Percentiles rank a stretch among this genome's conserved stretches.
phyloP scores from a whole-genome alignment of 192 early-diverging fungal species.

The Entrophospora sp. region DNA sequence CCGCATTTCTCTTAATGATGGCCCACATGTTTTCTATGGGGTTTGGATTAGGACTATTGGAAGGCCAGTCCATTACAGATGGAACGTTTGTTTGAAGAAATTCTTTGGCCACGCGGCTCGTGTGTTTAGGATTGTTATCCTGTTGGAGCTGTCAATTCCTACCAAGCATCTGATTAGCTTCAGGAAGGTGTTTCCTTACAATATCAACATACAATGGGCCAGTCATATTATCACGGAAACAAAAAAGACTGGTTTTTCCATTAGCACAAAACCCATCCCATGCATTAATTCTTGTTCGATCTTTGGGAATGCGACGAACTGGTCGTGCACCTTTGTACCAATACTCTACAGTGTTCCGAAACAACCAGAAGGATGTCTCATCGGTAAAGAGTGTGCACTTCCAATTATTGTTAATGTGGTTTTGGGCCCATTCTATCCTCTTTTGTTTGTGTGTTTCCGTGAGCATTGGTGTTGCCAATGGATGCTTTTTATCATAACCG shows the following conservation, averaged over 20 bases:
- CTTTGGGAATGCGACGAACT: neutral
- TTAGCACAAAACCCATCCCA: neutral
- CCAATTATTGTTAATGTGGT: neutral
- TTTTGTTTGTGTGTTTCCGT: neutral
- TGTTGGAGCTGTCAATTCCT: neutral
- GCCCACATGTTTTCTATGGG: neutral
- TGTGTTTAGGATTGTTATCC: no score
- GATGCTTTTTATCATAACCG: neutral
- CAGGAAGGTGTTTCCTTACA: neutral
- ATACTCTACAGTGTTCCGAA: slow-evolving; percentile 2
- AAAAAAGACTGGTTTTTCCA: slow-evolving; percentile 1
- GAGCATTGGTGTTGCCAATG: neutral
- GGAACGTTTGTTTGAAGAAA: no score
- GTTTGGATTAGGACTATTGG: neutral
- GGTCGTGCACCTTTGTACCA: neutral
- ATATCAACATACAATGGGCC: neutral
- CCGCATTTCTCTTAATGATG: no score
- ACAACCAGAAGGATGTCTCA: neutral
- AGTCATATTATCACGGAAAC: neutral
- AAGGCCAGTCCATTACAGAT: neutral
- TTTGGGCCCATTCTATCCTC: neutral
- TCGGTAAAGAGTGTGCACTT: neutral
- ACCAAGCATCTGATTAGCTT: neutral
- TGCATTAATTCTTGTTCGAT: neutral
- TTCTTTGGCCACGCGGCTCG: no score